Conservation (phyloP, 306 rosid genomes). For the Canavalia ensiformis region DNA sequence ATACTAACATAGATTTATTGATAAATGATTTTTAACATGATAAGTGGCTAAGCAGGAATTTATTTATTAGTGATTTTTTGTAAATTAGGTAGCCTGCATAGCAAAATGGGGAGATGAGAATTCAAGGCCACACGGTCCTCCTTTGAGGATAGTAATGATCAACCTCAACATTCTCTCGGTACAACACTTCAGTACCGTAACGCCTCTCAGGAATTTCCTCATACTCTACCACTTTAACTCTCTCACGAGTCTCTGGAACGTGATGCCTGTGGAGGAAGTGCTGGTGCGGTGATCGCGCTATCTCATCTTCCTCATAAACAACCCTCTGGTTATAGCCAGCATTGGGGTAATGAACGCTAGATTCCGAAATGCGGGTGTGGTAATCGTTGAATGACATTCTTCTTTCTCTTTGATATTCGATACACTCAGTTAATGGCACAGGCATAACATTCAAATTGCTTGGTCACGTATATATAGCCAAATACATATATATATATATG, state of each 20-base stretch:
- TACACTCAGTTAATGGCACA: not conserved
- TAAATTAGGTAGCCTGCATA: constrained; percentile 29
- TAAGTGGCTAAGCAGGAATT: constrained; percentile 38
- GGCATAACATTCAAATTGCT: not conserved
- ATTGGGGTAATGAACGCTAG: constrained; percentile 49
- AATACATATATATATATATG: too few species aligned
- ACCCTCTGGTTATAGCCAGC: constrained; percentile 47
- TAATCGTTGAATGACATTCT: constrained; percentile 40
- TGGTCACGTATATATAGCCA: constrained; percentile 13
- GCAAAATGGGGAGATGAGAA: constrained; percentile 32
- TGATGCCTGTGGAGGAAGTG: not conserved
- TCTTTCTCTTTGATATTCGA: not conserved
- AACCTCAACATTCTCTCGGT: constrained; percentile 47
- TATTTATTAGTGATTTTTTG: not conserved
- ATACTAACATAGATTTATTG: constrained; percentile 4
- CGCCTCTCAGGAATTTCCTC: constrained; percentile 42
- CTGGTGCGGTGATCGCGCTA: not conserved
- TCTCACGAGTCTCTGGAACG: constrained; percentile 37
- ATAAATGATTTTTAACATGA: not conserved
- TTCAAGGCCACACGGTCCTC: constrained; percentile 47
- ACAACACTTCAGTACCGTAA: constrained; percentile 4
- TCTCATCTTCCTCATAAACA: constrained; percentile 37
- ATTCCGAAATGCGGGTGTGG: constrained; percentile 48
- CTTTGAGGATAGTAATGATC: constrained; percentile 32
- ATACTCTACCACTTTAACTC: constrained; percentile 56